Percentiles rank a stretch among this genome's conserved stretches.
phyloP scores from a whole-genome alignment of 805 yeast species.

The Huiozyma sinensis region DNA sequence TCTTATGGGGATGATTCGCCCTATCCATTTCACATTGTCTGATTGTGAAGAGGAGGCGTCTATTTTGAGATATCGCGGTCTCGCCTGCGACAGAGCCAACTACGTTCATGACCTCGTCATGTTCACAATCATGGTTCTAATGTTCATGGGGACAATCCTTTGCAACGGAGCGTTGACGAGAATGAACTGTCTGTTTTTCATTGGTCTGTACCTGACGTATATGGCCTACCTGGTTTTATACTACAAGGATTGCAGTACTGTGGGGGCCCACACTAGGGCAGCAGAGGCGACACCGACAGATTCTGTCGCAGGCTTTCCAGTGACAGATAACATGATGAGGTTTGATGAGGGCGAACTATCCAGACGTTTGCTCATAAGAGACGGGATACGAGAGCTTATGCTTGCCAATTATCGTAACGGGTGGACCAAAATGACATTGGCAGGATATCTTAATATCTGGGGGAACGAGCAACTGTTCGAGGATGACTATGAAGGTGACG shows the following conservation, averaged over 20 bases:
- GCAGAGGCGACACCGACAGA: not conserved
- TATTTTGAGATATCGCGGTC: too few species aligned
- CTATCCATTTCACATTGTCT: slow-evolving; percentile 1
- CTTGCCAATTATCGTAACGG: slow-evolving; percentile 17
- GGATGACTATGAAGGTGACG: not conserved
- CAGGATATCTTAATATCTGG: slow-evolving; percentile 24
- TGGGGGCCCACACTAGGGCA: not conserved
- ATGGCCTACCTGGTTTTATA: not conserved
- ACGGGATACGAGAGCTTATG: slow-evolving; percentile 15
- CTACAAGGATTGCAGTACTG: not conserved
- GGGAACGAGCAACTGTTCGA: slow-evolving; percentile 12
- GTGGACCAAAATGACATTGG: slow-evolving; percentile 19
- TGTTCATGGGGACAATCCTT: slow-evolving; percentile 40
- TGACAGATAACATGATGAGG: slow-evolving; percentile 5
- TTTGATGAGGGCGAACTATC: slow-evolving; percentile 10
- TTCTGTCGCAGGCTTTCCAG: too few species aligned
- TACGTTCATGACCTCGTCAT: slow-evolving; percentile 55
- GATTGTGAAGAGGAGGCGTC: not conserved
- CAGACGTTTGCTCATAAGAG: slow-evolving; percentile 12
- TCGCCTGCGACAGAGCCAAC: slow-evolving; percentile 26
- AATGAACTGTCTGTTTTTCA: slow-evolving; percentile 40
- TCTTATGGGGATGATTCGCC: slow-evolving; percentile 43
- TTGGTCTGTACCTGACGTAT: not conserved
- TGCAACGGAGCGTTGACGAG: slow-evolving; percentile 44
- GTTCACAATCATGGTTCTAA: slow-evolving; percentile 39